Conservation (phyloP, 208 protist species). For the Leishmania guyanensis region DNA sequence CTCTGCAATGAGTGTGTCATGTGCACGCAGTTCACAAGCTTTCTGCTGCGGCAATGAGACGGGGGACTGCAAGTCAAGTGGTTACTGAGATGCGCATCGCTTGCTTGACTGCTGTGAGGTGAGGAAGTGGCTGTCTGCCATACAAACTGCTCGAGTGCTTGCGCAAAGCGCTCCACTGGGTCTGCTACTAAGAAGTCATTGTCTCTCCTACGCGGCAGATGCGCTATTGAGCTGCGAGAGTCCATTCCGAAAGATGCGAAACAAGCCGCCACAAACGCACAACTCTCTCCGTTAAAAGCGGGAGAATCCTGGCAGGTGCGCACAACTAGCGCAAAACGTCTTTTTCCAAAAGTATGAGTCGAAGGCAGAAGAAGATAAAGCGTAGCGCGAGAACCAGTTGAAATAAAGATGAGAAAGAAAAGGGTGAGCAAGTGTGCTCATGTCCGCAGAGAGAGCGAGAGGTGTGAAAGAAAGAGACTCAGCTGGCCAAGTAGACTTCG, state of each 20-base stretch:
- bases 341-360: background rate
- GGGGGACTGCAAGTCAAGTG: background rate
- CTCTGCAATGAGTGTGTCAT: constrained; percentile 10
- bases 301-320: background rate
- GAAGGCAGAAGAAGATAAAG: background rate
- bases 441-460: constrained; percentile 3
- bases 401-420: background rate
- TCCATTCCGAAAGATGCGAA: background rate
- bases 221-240: background rate
- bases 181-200: background rate
- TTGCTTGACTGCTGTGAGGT: background rate
- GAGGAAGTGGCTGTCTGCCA: constrained; percentile 10
- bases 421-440: background rate
- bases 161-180: constrained; percentile 19
- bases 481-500: background rate
- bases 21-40: background rate
- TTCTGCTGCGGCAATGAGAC: background rate
- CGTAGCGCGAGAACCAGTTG: background rate
- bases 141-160: constrained; percentile 25
- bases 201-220: background rate
- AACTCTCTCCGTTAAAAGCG: background rate
- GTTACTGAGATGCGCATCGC: background rate
- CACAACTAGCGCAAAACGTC: background rate
- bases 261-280: background rate
- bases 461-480: background rate